phyloP scores from a whole-genome alignment of 2,329 filamentous ascomycete species.

The Thielaviopsis musarum region DNA sequence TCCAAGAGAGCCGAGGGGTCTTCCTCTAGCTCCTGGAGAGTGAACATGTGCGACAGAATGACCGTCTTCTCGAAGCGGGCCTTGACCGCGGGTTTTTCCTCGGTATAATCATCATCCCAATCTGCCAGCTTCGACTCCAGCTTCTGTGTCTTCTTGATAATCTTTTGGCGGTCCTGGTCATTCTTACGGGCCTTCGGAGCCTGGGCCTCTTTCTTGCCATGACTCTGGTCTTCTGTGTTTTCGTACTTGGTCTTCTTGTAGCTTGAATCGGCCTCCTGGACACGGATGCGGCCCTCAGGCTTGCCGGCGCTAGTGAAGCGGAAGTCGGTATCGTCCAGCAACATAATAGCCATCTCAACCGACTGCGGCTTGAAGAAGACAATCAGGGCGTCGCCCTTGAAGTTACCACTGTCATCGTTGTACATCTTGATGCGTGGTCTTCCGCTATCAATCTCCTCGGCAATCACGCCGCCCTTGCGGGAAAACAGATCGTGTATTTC shows the following conservation, averaged over 20 bases:
- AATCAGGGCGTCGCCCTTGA: slow-evolving; percentile 85
- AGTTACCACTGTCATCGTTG: slow-evolving; percentile 58
- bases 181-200: slow-evolving; percentile 26
- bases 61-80: slow-evolving; percentile 61
- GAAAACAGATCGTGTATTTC: slow-evolving; percentile 78
- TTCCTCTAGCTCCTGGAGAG: slow-evolving; percentile 65
- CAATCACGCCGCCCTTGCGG: slow-evolving; percentile 72
- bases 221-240: slow-evolving; percentile 27
- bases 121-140: slow-evolving; percentile 82
- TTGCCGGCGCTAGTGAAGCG: slow-evolving; percentile 39
- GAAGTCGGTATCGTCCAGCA: slow-evolving; percentile 71
- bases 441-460: slow-evolving; percentile 82
- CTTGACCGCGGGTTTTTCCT: slow-evolving; percentile 27
- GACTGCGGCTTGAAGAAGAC: slow-evolving; percentile 93
- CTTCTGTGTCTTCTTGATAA: slow-evolving; percentile 81
- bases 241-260: slow-evolving; percentile 78
- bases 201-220: slow-evolving; percentile 14
- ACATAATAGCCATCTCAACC: slow-evolving; percentile 68
- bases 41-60: slow-evolving; percentile 88
- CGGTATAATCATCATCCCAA: slow-evolving; percentile 73
- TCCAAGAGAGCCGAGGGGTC: slow-evolving; percentile 71
- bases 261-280: slow-evolving; percentile 71
- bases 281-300: slow-evolving; percentile 51
- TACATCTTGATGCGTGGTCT: slow-evolving; percentile 89
- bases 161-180: slow-evolving; percentile 65